phyloP scores from a whole-genome alignment of 805 yeast genomes.

The Ogataea minuta region DNA sequence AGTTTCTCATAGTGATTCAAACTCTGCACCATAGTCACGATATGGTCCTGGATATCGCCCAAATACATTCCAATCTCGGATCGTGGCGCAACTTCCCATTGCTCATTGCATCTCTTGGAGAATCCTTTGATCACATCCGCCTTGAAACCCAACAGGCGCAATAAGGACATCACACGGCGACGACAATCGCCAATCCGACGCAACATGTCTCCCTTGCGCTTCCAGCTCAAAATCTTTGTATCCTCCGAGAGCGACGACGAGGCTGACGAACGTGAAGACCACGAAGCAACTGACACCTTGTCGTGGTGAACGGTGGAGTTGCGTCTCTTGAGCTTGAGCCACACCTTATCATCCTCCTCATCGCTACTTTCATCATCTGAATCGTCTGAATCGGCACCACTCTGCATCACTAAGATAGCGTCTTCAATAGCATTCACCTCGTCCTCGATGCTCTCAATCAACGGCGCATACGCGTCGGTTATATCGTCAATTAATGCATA shows the following conservation, averaged over 20 bases:
- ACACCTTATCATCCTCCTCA: constrained; percentile 39
- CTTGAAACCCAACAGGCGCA: constrained; percentile 81
- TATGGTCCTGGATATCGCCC: constrained; percentile 97
- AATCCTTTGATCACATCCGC: constrained; percentile 98
- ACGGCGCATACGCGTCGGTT: constrained; percentile 96
- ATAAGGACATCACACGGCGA: constrained; percentile 86
- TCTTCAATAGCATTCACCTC: constrained; percentile 96
- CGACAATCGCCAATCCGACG: constrained; percentile 94
- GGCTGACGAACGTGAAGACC: constrained; percentile 19
- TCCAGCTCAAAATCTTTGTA: constrained; percentile 65
- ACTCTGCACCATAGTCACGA: constrained; percentile 95
- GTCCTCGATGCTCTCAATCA: constrained; percentile 90
- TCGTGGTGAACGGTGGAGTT: constrained; percentile 30
- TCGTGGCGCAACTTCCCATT: constrained; percentile 73
- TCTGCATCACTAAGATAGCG: constrained; percentile 83
- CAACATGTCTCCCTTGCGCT: constrained; percentile 90
- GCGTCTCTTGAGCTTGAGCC: constrained; percentile 31
- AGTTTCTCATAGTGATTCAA: constrained; percentile 93
- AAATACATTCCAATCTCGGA: constrained; percentile 91
- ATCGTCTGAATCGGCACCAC: constrained; percentile 50
- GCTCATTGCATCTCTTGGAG: constrained; percentile 85
- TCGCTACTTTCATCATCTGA: constrained; percentile 40
- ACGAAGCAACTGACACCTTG: constrained; percentile 20
- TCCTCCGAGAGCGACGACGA: constrained; percentile 36
- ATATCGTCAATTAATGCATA: constrained; percentile 96